phyloP scores from a whole-genome alignment of 768 basidiomycete genomes.

The Suillus fuscotomentosus region DNA sequence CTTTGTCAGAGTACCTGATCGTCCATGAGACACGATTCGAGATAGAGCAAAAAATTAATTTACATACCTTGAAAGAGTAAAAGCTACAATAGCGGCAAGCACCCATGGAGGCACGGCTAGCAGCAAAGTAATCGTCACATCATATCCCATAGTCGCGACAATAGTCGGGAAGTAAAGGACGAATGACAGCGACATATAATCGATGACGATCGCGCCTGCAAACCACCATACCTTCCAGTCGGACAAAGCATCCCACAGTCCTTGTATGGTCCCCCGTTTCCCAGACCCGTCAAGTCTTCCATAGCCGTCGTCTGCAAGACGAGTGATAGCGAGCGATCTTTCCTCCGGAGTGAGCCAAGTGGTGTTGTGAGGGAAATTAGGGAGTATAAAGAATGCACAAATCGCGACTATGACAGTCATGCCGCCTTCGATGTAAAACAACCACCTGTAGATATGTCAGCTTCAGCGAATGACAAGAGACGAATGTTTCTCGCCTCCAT shows the following conservation, averaged over 20 bases:
- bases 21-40: not conserved
- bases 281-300: conserved; percentile 51
- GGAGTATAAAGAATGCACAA: conserved; percentile 56
- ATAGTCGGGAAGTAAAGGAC: conserved; percentile 39
- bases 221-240: conserved; percentile 67
- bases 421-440: conserved; percentile 63
- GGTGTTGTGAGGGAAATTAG: conserved; percentile 61
- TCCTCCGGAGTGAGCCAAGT: conserved; percentile 56
- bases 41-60: not conserved
- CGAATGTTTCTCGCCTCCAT: conserved; percentile 51
- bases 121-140: conserved; percentile 37
- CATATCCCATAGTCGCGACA: conserved; percentile 29
- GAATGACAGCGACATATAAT: conserved; percentile 59
- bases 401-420: conserved; percentile 50
- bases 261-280: conserved; percentile 26
- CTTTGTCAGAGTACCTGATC: conserved; percentile 64
- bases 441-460: conserved; percentile 43
- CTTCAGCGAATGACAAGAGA: not conserved
- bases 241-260: conserved; percentile 52
- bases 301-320: conserved; percentile 64
- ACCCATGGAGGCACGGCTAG: conserved; percentile 40
- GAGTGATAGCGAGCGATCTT: conserved; percentile 46
- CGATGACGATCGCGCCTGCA: conserved; percentile 28
- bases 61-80: conserved; percentile 14
- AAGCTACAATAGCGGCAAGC: conserved; percentile 30